Percentiles rank a stretch among this genome's conserved stretches.
Conservation (phyloP, 257 asterid genomes). For the Mentha longifolia region DNA sequence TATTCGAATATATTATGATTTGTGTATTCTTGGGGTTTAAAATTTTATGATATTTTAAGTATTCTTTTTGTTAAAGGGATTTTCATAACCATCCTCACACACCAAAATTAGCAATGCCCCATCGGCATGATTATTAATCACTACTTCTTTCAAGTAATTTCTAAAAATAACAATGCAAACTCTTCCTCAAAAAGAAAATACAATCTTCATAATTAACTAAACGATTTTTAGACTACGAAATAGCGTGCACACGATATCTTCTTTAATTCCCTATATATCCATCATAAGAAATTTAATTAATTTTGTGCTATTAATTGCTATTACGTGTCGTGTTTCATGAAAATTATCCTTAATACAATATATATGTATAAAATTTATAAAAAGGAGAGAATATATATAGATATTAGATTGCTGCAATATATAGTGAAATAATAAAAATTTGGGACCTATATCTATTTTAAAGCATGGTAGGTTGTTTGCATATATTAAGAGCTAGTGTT, state of each 20-base stretch:
- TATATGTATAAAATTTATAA: neutral
- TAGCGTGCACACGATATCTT: neutral
- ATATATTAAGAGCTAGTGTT: neutral
- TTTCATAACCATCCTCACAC: too few species aligned
- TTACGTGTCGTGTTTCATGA: neutral
- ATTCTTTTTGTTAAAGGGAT: too few species aligned
- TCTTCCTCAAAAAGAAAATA: too few species aligned
- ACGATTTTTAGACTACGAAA: too few species aligned
- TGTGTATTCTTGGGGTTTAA: too few species aligned
- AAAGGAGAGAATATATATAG: too few species aligned
- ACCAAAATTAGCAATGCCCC: too few species aligned
- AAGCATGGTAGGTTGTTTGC: conserved; percentile 47
- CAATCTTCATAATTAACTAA: too few species aligned
- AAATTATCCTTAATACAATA: neutral
- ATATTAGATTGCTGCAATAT: neutral
- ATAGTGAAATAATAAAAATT: conserved; percentile 4
- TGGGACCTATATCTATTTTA: conserved; percentile 23
- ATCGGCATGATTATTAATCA: too few species aligned
- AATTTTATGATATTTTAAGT: too few species aligned
- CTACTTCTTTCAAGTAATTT: too few species aligned
- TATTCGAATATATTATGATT: neutral
- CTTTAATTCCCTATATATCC: neutral
- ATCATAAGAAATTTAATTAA: neutral
- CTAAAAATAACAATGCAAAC: too few species aligned
- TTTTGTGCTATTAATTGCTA: neutral